A percentile compares a stretch with the other conserved stretches of the same genome.
These are phyloP conservation scores for Puccinia coronata DNA, from an alignment of 1,284 basidiomycete genomes.

Conservation along the genomic window DNA sequence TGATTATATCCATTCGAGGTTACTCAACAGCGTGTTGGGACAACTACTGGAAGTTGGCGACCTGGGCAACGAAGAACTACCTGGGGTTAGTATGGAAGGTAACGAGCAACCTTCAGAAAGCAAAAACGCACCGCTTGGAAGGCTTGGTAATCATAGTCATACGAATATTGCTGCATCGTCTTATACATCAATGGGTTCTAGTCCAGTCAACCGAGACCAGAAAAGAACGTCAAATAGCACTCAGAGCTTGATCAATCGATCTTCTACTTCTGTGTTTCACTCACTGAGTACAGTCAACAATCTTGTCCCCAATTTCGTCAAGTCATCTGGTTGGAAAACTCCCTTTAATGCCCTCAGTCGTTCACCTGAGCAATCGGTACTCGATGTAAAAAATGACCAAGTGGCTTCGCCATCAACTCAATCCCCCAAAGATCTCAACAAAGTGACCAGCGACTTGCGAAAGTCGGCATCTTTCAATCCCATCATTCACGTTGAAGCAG, in stretches of 20 bases:
- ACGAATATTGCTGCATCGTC: slow-evolving; percentile 28
- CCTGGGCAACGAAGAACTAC: slow-evolving; percentile 13
- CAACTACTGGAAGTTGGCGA: slow-evolving; percentile 20
- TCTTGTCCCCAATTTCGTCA: slow-evolving; percentile 47
- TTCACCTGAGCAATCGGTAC: slow-evolving; percentile 28
- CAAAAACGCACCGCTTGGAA: not conserved
- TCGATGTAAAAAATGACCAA: slow-evolving; percentile 1
- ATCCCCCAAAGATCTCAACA: not conserved
- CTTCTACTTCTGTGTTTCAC: slow-evolving; percentile 40
- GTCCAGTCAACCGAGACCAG: not conserved
- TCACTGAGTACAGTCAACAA: slow-evolving; percentile 44
- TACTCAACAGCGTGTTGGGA: slow-evolving; percentile 53
- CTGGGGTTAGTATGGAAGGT: not conserved
- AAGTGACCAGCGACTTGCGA: not conserved
- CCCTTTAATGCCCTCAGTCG: slow-evolving; percentile 39
- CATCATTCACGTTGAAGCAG: not conserved
- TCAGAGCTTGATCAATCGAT: not conserved
- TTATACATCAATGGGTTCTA: slow-evolving; percentile 4
- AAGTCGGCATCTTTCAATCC: slow-evolving; percentile 32
- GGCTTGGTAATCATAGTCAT: slow-evolving; percentile 23
- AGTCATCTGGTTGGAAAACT: slow-evolving; percentile 44
- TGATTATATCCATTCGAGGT: slow-evolving; percentile 56
- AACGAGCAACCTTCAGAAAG: not conserved
- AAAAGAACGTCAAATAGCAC: not conserved
- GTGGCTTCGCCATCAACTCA: not conserved